Percentiles rank a stretch among this genome's conserved stretches.
Evolutionary conservation across 441 rosid species (phyloP).

Genomic region (Populus hybrid): DNA sequence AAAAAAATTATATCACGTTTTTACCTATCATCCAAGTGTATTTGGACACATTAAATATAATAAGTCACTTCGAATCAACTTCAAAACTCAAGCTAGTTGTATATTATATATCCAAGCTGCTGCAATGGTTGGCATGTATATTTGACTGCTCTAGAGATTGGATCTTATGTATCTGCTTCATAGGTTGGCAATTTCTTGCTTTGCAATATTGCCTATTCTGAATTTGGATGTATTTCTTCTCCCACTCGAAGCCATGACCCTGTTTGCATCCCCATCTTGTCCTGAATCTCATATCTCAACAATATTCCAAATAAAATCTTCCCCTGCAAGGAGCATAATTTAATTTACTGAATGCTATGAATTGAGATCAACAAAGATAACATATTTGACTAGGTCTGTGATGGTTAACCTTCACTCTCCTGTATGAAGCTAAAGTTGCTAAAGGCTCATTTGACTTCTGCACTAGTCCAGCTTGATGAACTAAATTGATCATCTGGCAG

Average conservation of each 20-base stretch:
- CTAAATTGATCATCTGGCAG: slow-evolving; percentile 76
- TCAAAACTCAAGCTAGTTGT: too few species aligned
- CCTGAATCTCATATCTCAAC: slow-evolving; percentile 40
- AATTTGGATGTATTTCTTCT: slow-evolving; percentile 50
- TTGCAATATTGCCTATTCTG: background rate
- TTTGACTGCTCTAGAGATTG: background rate
- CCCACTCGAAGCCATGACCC: slow-evolving; percentile 60
- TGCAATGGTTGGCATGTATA: background rate
- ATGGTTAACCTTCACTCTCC: slow-evolving; percentile 70
- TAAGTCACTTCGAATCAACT: too few species aligned
- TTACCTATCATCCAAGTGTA: too few species aligned
- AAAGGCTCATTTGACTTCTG: slow-evolving; percentile 76
- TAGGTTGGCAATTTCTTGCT: background rate
- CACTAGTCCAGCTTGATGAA: slow-evolving; percentile 50
- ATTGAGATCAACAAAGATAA: background rate
- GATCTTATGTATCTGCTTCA: too few species aligned
- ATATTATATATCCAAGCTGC: too few species aligned
- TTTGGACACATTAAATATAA: too few species aligned
- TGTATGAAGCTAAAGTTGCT: slow-evolving; percentile 77
- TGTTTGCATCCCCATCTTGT: slow-evolving; percentile 11
- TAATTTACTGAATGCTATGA: background rate
- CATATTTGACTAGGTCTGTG: background rate
- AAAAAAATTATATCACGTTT: too few species aligned
- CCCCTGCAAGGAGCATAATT: slow-evolving; percentile 50
- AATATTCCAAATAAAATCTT: slow-evolving; percentile 85